These are phyloP conservation scores for Schoenoplectus tabernaemontani DNA, from an alignment of 202 grass and related monocot species.

Conservation along the genomic window DNA sequence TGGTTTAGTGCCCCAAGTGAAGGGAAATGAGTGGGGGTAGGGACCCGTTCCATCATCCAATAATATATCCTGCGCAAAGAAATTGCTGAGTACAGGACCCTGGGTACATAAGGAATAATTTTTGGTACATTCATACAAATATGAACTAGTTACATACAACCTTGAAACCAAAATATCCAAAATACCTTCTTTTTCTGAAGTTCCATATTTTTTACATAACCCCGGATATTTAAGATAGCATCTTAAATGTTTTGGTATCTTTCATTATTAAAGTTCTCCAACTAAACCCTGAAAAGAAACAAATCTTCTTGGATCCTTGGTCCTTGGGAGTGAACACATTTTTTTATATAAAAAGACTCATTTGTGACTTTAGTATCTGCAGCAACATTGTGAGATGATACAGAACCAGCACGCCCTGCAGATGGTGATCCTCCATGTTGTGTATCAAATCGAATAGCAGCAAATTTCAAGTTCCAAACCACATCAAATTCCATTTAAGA, in stretches of 20 bases:
- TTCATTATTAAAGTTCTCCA: background rate
- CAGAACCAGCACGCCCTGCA: background rate
- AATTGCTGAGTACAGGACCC: slow-evolving; percentile 90
- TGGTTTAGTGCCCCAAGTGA: slow-evolving; percentile 52
- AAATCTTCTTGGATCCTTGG: background rate
- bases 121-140: slow-evolving; percentile 4
- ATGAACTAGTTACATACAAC: slow-evolving; percentile 10
- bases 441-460: background rate
- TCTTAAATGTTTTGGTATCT: background rate
- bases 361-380: background rate
- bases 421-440: background rate
- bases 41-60: slow-evolving; percentile 85
- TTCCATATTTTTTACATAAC: background rate
- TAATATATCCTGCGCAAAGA: slow-evolving; percentile 99
- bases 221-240: background rate
- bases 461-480: background rate
- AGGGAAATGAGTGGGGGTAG: slow-evolving; percentile 45
- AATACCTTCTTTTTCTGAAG: background rate
- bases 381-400: background rate
- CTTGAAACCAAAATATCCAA: background rate
- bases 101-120: slow-evolving; percentile 46
- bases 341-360: background rate
- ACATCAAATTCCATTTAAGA: background rate
- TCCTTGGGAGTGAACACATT: background rate
- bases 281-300: background rate